Evolutionary conservation across 257 asterid species (phyloP).

Genomic region (Rubia yunnanensis): DNA sequence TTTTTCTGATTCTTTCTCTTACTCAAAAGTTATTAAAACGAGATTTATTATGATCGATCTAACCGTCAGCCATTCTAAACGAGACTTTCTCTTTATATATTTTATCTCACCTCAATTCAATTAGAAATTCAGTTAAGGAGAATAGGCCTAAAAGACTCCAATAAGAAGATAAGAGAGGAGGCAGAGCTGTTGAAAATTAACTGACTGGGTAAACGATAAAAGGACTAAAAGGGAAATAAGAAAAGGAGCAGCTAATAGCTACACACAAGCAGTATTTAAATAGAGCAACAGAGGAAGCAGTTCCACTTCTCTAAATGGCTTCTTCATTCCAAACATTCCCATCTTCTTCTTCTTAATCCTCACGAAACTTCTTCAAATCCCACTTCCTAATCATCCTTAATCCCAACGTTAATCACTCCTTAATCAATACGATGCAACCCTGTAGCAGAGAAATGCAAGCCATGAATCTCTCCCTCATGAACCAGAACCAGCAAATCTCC

Average conservation of each 20-base stretch:
- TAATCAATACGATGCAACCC: constrained; percentile 24
- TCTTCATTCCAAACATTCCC: constrained; percentile 13
- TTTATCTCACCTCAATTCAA: too few species aligned
- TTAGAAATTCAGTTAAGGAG: too few species aligned
- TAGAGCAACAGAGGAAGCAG: not conserved
- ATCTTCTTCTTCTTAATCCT: not conserved
- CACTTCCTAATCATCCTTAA: not conserved
- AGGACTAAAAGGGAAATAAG: not conserved
- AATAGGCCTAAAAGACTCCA: too few species aligned
- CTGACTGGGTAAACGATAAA: too few species aligned
- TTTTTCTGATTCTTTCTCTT: too few species aligned
- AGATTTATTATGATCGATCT: too few species aligned
- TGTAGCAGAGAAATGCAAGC: constrained; percentile 38
- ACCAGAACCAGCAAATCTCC: constrained; percentile 40
- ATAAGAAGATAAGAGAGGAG: too few species aligned
- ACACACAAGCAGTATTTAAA: not conserved
- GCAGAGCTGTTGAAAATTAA: too few species aligned
- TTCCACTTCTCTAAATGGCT: not conserved
- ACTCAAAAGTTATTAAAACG: too few species aligned
- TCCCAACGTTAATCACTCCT: not conserved
- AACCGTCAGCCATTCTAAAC: too few species aligned
- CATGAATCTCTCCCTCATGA: constrained; percentile 38
- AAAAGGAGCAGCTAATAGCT: not conserved
- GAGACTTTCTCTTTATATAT: too few species aligned
- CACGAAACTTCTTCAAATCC: not conserved